Evolutionary conservation across 2,329 filamentous ascomycete species (phyloP), one percentile per base, ranked within the genome.

Genomic region (Balansia obtecta): DNA sequence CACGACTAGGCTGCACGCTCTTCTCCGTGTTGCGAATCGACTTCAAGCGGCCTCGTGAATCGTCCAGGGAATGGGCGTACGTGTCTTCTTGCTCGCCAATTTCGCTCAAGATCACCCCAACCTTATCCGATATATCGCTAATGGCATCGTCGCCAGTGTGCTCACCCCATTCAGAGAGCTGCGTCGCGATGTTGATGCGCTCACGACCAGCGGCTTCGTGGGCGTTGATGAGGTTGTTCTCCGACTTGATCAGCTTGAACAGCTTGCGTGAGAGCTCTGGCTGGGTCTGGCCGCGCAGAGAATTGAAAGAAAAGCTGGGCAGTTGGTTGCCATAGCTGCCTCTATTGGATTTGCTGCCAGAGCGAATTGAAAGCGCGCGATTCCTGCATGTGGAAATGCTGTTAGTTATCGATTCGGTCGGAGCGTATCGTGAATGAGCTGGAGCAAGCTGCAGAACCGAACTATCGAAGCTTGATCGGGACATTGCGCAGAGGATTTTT

Each of bases 111-210:
- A 98, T 73, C 39, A 97, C 91, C 48, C 89, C 93, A 48, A 98
- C 76, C 76, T 98, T 98, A 76, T 97, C 93, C 52, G 86, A 89
- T 58, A 98, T 79, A 64, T 97, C 93, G 48, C 82, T 88, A 61
- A 97, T 76, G 48, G 83, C 81, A 54, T 95, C 88, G 62, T 98
- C 93, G 49, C 81, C 79, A 2, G 90, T 96, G 53, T 86, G 80
- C 70, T 97, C 90, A 52, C 93, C 93, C 93, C 93, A 98, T 58
- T 97, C 90, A 8, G 88, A 95, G 43, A 98, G 80, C 71, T 97
- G 91, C 11, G 83, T 82, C 15, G 90, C 93, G 61, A 97, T 89
- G 46, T 82, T 80, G 53, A 88, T 71, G 51, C 89, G 86, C 72
- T 96, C 91, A 53, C 85, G 85, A 46, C 83, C 88, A 7, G 91